Percentiles rank a stretch among this genome's conserved stretches.
phyloP scores from a whole-genome alignment of 495 filamentous ascomycete genomes.

The Penicillium cataractarum region DNA sequence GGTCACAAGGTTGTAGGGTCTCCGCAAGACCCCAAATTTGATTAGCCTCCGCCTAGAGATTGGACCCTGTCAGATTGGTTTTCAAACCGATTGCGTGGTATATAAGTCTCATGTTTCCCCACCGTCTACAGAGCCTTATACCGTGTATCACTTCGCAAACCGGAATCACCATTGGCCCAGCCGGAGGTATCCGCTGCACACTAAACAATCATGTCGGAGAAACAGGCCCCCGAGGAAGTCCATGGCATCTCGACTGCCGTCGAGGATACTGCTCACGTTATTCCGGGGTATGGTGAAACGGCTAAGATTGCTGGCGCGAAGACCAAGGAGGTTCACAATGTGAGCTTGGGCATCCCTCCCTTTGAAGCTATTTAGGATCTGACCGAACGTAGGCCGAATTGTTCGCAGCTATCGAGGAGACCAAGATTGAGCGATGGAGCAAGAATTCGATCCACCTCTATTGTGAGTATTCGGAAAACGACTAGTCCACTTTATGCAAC shows the following conservation, averaged over 20 bases:
- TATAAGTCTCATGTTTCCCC: constrained; percentile 29
- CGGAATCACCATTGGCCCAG: constrained; percentile 1
- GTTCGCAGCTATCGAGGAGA: constrained; percentile 59
- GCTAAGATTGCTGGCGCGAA: constrained; percentile 42
- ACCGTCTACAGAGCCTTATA: neutral
- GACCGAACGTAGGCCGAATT: constrained; percentile 53
- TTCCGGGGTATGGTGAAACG: constrained; percentile 38
- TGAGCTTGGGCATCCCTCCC: constrained; percentile 28
- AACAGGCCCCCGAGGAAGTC: constrained; percentile 21
- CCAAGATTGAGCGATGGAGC: constrained; percentile 58
- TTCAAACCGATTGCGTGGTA: constrained; percentile 18
- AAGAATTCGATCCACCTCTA: constrained; percentile 57
- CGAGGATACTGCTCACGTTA: constrained; percentile 28
- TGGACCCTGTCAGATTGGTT: constrained; percentile 7
- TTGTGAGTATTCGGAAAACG: constrained; percentile 38
- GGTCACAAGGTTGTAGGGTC: constrained; percentile 25
- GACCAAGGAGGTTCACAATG: constrained; percentile 56
- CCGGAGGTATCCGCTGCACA: neutral
- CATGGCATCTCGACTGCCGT: constrained; percentile 26
- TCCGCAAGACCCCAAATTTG: constrained; percentile 22
- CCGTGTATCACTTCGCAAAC: constrained; percentile 1
- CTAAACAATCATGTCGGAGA: constrained; percentile 24
- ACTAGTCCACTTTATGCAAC: neutral
- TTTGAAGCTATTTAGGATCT: neutral
- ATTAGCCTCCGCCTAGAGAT: constrained; percentile 12